Evolutionary conservation across 768 basidiomycete genomes (phyloP), one percentile per base, ranked within the genome.

Genomic region (Phanerodontia chrysosporium): DNA sequence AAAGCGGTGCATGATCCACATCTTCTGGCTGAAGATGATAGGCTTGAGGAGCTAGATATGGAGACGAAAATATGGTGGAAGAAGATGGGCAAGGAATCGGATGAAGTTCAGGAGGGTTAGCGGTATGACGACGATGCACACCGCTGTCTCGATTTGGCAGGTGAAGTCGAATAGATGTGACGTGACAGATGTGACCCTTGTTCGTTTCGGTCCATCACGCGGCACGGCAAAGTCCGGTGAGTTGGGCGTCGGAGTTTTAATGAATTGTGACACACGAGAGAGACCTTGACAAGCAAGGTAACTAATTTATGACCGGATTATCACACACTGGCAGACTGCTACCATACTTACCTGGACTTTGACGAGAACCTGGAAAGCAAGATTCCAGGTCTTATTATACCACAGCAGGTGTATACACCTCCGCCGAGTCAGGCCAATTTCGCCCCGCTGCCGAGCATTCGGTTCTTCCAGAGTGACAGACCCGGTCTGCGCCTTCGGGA

Each of bases 1-100:
- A 8, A 3, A 27, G 30, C 29, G 25, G 7, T 27, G 1, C 48
- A 45, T 44, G 60, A 58, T 36, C 32, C 56, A 18, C 7, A 32
- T 13, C 51, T 61, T 28, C 35, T 36, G 22, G 57, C 22, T 9
- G 62, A 63, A 22, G 59, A 63, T 28, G 62, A 63, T 9, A 24
- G 58, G 13, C 35, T 55, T 21, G 46, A 42, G n/a, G 42, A 21
- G 35, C 46, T 63, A 28, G 36, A 60, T 28, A 45, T 24, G n/a
- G 24, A 8, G 9, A 58, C 56, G 24, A 53, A 49, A 44, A 21
- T 7, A 29, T 58, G 49, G 49, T 51, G 57, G 45, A 45, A 22
- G 32, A 22, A 51, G 56, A 39, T 61, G 49, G 36, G 44, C 25
- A 13, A 16, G 45, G 36, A 59, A 24, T n/a, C 7, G n/a, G 13